Conservation (phyloP, 768 basidiomycete genomes). For the Suillus luteus region DNA sequence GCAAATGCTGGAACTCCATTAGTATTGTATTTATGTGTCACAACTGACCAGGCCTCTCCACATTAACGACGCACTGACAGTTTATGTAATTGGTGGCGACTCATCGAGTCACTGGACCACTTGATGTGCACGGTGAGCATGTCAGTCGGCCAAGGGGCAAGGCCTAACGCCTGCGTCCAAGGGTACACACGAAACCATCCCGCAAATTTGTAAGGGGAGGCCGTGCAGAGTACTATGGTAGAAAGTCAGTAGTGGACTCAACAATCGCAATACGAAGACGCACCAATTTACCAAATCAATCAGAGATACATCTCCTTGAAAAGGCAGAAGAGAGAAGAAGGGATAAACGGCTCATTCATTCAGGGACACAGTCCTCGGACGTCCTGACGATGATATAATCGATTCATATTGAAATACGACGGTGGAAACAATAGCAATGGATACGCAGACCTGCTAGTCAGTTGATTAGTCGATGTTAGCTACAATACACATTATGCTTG, state of each 20-base stretch:
- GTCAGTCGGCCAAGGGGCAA: not conserved
- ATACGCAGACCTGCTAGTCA: not conserved
- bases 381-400: not conserved
- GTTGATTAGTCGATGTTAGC: not conserved
- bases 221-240: not conserved
- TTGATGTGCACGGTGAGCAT: not conserved
- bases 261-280: not conserved
- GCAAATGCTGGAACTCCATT: not conserved
- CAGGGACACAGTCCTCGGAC: not conserved
- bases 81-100: not conserved
- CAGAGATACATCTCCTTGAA: not conserved
- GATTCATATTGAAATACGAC: not conserved
- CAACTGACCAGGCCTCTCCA: not conserved
- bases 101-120: not conserved
- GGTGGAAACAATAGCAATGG: not conserved
- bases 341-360: not conserved
- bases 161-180: not conserved
- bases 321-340: not conserved
- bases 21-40: not conserved
- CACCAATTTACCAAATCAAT: not conserved
- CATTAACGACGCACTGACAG: not conserved
- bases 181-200: not conserved
- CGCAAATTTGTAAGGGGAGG: not conserved
- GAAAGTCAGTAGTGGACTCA: not conserved
- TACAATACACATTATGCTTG: not conserved